These are phyloP conservation scores for Isabelozyma gotoi DNA, from an alignment of 805 yeast genomes.

Conservation along the genomic window DNA sequence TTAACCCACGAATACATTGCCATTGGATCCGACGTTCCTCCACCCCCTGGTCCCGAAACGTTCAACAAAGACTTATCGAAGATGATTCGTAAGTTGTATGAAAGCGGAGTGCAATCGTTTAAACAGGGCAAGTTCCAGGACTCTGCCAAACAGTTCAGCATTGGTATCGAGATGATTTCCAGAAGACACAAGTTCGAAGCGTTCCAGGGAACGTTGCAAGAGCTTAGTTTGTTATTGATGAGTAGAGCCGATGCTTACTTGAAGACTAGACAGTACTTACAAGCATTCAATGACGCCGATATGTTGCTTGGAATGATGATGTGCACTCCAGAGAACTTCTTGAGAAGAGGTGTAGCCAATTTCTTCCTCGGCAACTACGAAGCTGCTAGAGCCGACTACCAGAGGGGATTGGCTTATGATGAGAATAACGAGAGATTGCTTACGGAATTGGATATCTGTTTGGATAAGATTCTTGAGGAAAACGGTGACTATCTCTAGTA, in stretches of 20 bases:
- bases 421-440: slow-evolving; percentile 51
- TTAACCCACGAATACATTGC: slow-evolving; percentile 38
- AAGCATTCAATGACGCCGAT: slow-evolving; percentile 71
- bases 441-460: slow-evolving; percentile 47
- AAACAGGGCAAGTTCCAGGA: slow-evolving; percentile 55
- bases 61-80: slow-evolving; percentile 56
- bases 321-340: slow-evolving; percentile 65
- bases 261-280: slow-evolving; percentile 51
- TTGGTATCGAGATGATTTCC: slow-evolving; percentile 66
- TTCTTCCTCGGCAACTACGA: slow-evolving; percentile 60
- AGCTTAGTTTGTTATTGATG: slow-evolving; percentile 62
- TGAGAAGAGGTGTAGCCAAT: slow-evolving; percentile 67
- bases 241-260: slow-evolving; percentile 71
- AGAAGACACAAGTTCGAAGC: slow-evolving; percentile 74
- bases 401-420: slow-evolving; percentile 68
- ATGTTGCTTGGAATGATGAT: slow-evolving; percentile 59
- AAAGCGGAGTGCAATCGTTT: slow-evolving; percentile 59
- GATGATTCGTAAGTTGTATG: slow-evolving; percentile 64
- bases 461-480: slow-evolving; percentile 51
- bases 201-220: slow-evolving; percentile 70
- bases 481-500: slow-evolving; percentile 51
- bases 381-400: slow-evolving; percentile 64
- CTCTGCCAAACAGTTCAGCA: slow-evolving; percentile 59
- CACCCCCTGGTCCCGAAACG: slow-evolving; percentile 52
- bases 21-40: slow-evolving; percentile 50